Evolutionary conservation across 805 yeast genomes (phyloP).

Genomic region (Wickerhamiella sergipiensis): DNA sequence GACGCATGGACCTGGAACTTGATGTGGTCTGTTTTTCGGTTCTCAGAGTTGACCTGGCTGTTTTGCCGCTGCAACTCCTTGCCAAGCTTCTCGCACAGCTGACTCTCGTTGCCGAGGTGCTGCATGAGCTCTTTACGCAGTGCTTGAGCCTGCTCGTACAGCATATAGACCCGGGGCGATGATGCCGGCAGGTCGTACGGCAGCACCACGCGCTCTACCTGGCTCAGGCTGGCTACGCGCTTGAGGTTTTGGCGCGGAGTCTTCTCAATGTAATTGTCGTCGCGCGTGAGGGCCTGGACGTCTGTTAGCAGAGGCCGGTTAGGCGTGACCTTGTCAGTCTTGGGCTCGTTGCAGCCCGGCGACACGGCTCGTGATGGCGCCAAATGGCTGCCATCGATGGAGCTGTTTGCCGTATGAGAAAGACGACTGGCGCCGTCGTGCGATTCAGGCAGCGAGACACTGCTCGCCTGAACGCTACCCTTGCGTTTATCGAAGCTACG

Average conservation of each 20-base stretch:
- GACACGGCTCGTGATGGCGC: neutral
- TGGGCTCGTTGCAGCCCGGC: neutral
- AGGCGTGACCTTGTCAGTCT: neutral
- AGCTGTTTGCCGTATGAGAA: neutral
- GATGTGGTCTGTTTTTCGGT: conserved; percentile 16
- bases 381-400: neutral
- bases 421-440: neutral
- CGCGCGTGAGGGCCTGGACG: neutral
- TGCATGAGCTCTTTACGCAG: conserved; percentile 7
- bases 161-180: conserved; percentile 7
- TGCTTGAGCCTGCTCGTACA: conserved; percentile 11
- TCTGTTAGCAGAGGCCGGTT: neutral
- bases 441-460: neutral
- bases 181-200: conserved; percentile 14
- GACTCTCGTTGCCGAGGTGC: conserved; percentile 8
- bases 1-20: conserved; percentile 15
- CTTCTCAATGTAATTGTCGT: neutral
- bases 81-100: conserved; percentile 5
- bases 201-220: conserved; percentile 10
- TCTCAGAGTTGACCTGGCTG: conserved; percentile 12
- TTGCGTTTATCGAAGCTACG: neutral
- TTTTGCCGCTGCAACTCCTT: conserved; percentile 12
- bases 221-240: conserved; percentile 12
- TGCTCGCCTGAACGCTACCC: neutral
- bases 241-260: neutral